Base-by-base conservation (phyloP, 371 early-diverging fungal species). In the Apophysomyces trapeziformis region DNA sequence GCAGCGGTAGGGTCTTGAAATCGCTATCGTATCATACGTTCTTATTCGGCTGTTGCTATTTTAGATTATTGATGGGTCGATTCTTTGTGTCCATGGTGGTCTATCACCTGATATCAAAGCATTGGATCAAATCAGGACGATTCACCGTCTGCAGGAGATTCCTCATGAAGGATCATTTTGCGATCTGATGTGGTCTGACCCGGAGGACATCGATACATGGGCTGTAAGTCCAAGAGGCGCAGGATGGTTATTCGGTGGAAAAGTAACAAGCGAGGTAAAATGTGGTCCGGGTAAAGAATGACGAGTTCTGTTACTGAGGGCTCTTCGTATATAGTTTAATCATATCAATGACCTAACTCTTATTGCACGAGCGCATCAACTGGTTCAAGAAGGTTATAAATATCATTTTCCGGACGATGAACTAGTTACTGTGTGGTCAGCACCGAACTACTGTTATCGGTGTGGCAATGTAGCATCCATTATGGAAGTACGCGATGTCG, bases 391-490 rank as follows among this genome's bases (percentile, higher is more conserved):
- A 98, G 87, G 95, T 8, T 99, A 93, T 86, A 97, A 97, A 74
- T 96, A 95, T 75, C 95, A 94, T 95, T 98, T 98, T 82, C 94
- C 94, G 9, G 94, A 96, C 58, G 91, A 96, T 65, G 92, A 93
- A 64, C 87, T 99, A 68, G 99, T 99, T 26, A 99, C 99, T 2
- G 97, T 99, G 41, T 99, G 99, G 96, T 96, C 96, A 39, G 99
- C 99, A 32, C 99, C 99, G 37, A 99, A 97, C 82, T 99, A 99
- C 82, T 99, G 99, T 82, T 99, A 99, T 75, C 91, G 99, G 57
- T 99, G 99, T 71, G 99, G 99, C 60, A 99, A 99, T 75, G 95
- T 99, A 8, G 99, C 99, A 8, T 91, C 96, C 36, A 95, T 99
- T 61, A 91, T 99, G 93, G 87, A 93, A 70, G 90, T 99, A 57